phyloP scores from a whole-genome alignment of 768 basidiomycete species.

The Baorangia bicolor region DNA sequence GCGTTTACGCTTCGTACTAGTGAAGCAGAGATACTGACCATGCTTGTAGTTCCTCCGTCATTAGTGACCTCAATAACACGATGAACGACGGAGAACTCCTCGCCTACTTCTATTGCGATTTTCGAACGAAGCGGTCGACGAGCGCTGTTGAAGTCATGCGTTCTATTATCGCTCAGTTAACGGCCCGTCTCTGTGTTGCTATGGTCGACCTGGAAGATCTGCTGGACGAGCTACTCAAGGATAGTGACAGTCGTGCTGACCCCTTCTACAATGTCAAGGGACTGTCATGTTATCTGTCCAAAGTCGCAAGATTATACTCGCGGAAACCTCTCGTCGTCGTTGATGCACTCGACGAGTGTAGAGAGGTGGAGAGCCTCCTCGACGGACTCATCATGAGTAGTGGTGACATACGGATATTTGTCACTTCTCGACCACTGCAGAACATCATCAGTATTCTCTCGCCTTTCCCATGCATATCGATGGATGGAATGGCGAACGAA shows the following conservation, averaged over 20 bases:
- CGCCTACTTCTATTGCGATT: conserved; percentile 27
- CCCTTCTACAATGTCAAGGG: conserved; percentile 1
- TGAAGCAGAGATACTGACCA: background rate
- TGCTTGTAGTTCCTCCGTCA: background rate
- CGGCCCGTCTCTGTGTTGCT: background rate
- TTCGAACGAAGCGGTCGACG: conserved; percentile 5
- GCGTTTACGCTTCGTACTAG: background rate
- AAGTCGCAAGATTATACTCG: background rate
- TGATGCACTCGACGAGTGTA: conserved; percentile 26
- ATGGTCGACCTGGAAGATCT: background rate
- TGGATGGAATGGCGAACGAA: background rate
- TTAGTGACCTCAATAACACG: background rate
- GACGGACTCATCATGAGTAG: background rate
- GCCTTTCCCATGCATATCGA: conserved; percentile 5
- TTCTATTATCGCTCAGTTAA: conserved; percentile 21
- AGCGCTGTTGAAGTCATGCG: conserved; percentile 15
- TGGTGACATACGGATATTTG: background rate
- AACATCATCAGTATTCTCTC: conserved; percentile 1
- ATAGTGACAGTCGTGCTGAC: background rate
- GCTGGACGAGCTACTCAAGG: conserved; percentile 6
- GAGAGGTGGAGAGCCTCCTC: conserved; percentile 8
- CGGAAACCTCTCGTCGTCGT: conserved; percentile 12
- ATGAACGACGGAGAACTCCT: background rate
- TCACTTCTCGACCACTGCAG: conserved; percentile 8
- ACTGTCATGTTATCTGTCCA: background rate